Conservation (phyloP, 179 eudicot genomes). For the Patellifolia procumbens region DNA sequence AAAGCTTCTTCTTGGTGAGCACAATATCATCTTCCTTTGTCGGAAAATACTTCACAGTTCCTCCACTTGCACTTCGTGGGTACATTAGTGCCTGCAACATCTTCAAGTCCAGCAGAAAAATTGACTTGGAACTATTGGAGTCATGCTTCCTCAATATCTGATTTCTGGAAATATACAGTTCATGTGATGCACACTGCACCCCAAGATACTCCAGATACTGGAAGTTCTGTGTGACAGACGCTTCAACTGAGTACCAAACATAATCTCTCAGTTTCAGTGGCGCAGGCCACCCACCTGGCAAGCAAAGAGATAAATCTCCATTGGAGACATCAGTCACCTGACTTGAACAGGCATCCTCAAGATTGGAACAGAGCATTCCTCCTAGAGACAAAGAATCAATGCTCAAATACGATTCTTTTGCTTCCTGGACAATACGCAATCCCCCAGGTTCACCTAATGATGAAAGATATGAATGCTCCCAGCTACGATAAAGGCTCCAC, state of each 20-base stretch:
- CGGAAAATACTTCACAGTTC: conserved; percentile 19
- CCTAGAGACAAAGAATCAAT: conserved; percentile 27
- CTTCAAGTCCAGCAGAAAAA: conserved; percentile 49
- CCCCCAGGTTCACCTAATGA: conserved; percentile 77
- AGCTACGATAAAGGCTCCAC: conserved; percentile 85
- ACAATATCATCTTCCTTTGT: conserved; percentile 32
- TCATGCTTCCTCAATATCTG: conserved; percentile 25
- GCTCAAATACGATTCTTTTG: conserved; percentile 38
- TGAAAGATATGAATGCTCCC: conserved; percentile 91
- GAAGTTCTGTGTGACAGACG: conserved; percentile 66
- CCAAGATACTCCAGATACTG: conserved; percentile 73
- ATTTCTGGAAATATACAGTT: conserved; percentile 28
- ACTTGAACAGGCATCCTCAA: conserved; percentile 17
- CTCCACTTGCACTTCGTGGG: conserved; percentile 39
- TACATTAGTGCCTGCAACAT: conserved; percentile 46
- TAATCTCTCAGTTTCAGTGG: conserved; percentile 62
- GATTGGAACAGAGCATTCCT: not conserved
- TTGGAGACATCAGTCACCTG: conserved; percentile 2
- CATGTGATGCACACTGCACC: conserved; percentile 45
- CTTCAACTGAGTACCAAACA: conserved; percentile 56
- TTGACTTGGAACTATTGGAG: conserved; percentile 27
- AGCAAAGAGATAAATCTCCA: conserved; percentile 43
- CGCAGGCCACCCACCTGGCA: conserved; percentile 92
- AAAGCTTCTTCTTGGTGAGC: conserved; percentile 44
- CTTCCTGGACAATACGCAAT: conserved; percentile 52